phyloP scores from a whole-genome alignment of 164 flowering plant species.

The Warburgia ugandensis region DNA sequence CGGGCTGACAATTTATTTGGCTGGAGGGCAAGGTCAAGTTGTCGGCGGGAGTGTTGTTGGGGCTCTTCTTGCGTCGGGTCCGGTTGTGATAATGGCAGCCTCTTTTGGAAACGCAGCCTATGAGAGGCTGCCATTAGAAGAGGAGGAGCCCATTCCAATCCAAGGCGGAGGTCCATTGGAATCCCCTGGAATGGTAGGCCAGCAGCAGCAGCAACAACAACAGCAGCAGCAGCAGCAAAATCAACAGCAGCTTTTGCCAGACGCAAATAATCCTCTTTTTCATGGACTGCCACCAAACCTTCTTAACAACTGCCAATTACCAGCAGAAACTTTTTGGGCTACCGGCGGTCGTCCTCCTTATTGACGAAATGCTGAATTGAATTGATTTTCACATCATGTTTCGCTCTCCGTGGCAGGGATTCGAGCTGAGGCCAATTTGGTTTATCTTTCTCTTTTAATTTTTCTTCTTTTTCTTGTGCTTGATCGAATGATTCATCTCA shows the following conservation, averaged over 20 bases:
- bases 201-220: slow-evolving; percentile 26
- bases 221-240: slow-evolving; percentile 31
- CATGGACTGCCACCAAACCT: slow-evolving; percentile 65
- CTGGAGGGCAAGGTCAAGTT: slow-evolving; percentile 90
- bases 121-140: slow-evolving; percentile 81
- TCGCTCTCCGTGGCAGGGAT: not conserved
- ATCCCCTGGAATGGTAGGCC: slow-evolving; percentile 29
- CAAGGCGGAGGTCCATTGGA: slow-evolving; percentile 31
- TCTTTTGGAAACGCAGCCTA: slow-evolving; percentile 91
- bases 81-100: slow-evolving; percentile 86
- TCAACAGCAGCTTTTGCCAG: slow-evolving; percentile 38
- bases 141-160: slow-evolving; percentile 24
- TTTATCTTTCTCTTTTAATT: slow-evolving; percentile 20
- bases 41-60: slow-evolving; percentile 84
- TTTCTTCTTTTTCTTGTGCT: slow-evolving; percentile 4
- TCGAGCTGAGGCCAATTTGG: slow-evolving; percentile 1
- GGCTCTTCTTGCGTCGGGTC: slow-evolving; percentile 69
- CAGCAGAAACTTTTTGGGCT: slow-evolving; percentile 53
- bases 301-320: slow-evolving; percentile 50
- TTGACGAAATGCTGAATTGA: slow-evolving; percentile 17
- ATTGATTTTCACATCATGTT: no score
- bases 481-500: slow-evolving; percentile 14
- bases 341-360: slow-evolving; percentile 54
- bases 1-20: slow-evolving; percentile 62
- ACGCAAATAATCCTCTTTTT: slow-evolving; percentile 37